Evolutionary conservation across 768 basidiomycete species (phyloP), one percentile per base, ranked within the genome.

Genomic region (Cyathus striatus): DNA sequence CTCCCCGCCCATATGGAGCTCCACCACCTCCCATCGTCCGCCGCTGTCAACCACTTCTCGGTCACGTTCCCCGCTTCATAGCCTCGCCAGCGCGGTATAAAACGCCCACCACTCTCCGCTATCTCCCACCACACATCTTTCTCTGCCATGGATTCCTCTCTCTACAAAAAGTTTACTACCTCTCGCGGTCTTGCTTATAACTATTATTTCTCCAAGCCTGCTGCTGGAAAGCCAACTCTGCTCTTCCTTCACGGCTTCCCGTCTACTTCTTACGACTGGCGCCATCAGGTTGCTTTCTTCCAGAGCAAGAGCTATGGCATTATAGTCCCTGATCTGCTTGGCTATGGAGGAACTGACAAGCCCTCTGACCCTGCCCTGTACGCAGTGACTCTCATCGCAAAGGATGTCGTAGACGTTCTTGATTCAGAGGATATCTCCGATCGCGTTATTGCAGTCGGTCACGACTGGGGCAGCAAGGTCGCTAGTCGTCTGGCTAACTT

Each of bases 261-360:
- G 5, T 58, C 56, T 34, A 60, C 63, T n/a, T 60, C 70, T 0
- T 51, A 56, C 41, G 64, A 66, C 43, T 76, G 73, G 73, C 54
- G 56, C 23, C 52, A 63, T 30, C 66, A 71, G 49, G 58, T 70
- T n/a, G 42, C 51, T 6, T 65, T 59, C 47, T 69, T 74, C 55
- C 43, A 55, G 24, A 50, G 48, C 6, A 47, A 56, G 30, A 72
- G 73, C 6, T 76, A 73, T 49, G 65, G 70, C 4, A 45, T 79
- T 34, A 55, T 79, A 38, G 71, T 63, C 2, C 75, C 72, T 2
- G 75, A 78, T 50, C 64, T 73, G 61, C 66, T 78, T 21, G 77
- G 77, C 3, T 78, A 73, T 42, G 78, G 75, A 6, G 66, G 65
- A 1, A 76, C 75, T 6, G 64, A 63, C 49, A 73, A 74, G 45